These are phyloP conservation scores for Racocetra persica DNA, from an alignment of 371 early-diverging fungal species.

Conservation along the genomic window DNA sequence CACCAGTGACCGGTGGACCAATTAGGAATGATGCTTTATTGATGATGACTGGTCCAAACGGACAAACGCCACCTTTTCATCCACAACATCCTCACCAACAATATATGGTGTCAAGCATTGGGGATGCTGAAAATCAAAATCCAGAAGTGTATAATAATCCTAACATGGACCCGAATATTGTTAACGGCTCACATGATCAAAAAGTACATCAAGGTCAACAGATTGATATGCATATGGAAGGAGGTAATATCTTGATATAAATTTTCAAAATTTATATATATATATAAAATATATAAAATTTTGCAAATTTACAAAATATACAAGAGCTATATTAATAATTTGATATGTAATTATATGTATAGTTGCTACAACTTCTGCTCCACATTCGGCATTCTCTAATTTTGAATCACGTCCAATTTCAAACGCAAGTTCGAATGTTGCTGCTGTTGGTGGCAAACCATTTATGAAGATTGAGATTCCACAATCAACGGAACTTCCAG, in stretches of 20 bases:
- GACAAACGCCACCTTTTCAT: slow-evolving; percentile 34
- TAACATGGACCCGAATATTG: neutral
- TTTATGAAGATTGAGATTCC: slow-evolving; percentile 42
- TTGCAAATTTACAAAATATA: too few relatives aligned
- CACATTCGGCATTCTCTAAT: slow-evolving; percentile 34
- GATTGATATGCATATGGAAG: slow-evolving; percentile 41
- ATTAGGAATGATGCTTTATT: slow-evolving; percentile 27
- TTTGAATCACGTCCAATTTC: slow-evolving; percentile 40
- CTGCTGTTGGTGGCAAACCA: slow-evolving; percentile 9
- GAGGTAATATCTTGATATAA: neutral
- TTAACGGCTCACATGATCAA: slow-evolving; percentile 34
- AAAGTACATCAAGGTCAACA: slow-evolving; percentile 29
- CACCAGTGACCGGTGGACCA: slow-evolving; percentile 27
- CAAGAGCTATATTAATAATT: neutral
- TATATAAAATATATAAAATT: too few relatives aligned
- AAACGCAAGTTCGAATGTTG: slow-evolving; percentile 15
- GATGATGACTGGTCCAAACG: slow-evolving; percentile 36
- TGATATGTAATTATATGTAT: neutral
- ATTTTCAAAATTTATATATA: neutral
- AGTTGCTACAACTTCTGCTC: slow-evolving; percentile 16
- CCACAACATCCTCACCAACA: slow-evolving; percentile 41
- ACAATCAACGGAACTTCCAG: slow-evolving; percentile 29
- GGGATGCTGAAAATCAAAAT: slow-evolving; percentile 22
- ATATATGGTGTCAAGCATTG: slow-evolving; percentile 33
- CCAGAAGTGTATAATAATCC: slow-evolving; percentile 16